Evolutionary conservation across 345 rosid species (phyloP), one percentile per base, ranked within the genome.

Genomic region (Salix brachista): DNA sequence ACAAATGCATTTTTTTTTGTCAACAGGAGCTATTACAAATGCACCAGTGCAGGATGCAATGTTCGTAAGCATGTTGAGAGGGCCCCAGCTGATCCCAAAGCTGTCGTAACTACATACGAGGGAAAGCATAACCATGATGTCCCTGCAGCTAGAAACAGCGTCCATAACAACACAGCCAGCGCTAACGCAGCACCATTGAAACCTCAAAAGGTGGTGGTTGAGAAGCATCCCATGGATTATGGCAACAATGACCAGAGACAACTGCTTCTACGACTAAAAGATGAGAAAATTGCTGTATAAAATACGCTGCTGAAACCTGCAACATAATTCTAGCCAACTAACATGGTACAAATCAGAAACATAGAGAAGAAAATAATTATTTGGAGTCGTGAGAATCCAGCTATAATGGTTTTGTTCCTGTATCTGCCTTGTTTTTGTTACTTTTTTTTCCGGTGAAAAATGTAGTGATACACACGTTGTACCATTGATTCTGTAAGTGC

Each of bases 11-110:
- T 34, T 17, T 41, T 32, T 23, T 69, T 9, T 62, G 62, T 75
- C 65, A 3, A 34, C 89, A 92, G 96, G 97, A 92, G 97, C 82
- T 92, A 92, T 72, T 96, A 96, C 85, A 93, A 91, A 83, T 96
- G 99, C 87, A 91, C 97, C 30, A 88, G 85, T 19, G 79, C 86
- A 2, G 94, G 93, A 65, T 96, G 99, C 88, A 96, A 90, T 10
- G 98, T 96, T 12, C 94, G 98, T 4, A 95, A 95, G 80, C 98
- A 95, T 74, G 94, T 95, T 1, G 99, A 95, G 87, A 91, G 98
- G 85, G 98, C 97, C 67, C 87, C 98, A 28, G 86, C 92, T 1
- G 99, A 95, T 80, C 87, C 91, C 34, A 91, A 93, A 74, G 94
- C 99, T 2, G 99, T 95, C 37, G 82, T 95, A 81, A 95, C 99